Evolutionary conservation across 495 filamentous ascomycete species (phyloP), one percentile per base, ranked within the genome.

Genomic region (Podospora pseudopauciseta): DNA sequence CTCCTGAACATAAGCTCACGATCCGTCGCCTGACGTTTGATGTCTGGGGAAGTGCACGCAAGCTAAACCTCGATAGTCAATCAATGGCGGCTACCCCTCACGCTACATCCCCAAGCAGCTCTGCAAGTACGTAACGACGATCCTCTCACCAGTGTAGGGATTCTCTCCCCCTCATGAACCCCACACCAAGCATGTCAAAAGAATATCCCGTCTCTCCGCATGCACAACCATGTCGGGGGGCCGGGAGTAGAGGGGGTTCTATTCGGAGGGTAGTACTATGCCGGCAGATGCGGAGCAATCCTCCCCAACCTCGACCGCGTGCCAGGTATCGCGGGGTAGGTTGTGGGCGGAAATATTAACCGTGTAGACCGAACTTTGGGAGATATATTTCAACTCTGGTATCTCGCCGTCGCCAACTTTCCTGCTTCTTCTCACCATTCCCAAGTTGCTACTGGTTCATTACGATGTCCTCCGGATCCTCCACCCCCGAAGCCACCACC

Each of bases 401-500:
- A 32, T 32, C 30, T 32, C 30, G 30, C 30, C 7, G 4, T 32
- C 30, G 30, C 7, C 30, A 32, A 32, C 30, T 32, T 32, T 32
- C 23, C 23, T 23, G 23, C 23, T 0, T 23, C 23, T 23, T 23
- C 23, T 1, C 23, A 23, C 23, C 23, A 23, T 23, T 23, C 1
- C 23, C 23, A 23, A 23, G 23, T 23, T 23, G 23, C 23, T 23
- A 23, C 23, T 23, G 23, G 23, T 2, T 23, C 23, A 23, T 23
- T 23, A 49, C 39, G 15, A 49, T 49, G 39, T 11, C 39, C 7
- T 49, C 39, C 39, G 0, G 3, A 5, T 49, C 39, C 39, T 77
- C 75, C 1, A 74, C 76, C 63, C 70, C 74, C n/a, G 73, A 79
- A 53, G 78, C 76, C 61, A 70, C 68, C 66, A 71, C 73, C 0